Evolutionary conservation across 371 early-diverging fungal genomes (phyloP).

Genomic region (Syncephalis plumigaleata): DNA sequence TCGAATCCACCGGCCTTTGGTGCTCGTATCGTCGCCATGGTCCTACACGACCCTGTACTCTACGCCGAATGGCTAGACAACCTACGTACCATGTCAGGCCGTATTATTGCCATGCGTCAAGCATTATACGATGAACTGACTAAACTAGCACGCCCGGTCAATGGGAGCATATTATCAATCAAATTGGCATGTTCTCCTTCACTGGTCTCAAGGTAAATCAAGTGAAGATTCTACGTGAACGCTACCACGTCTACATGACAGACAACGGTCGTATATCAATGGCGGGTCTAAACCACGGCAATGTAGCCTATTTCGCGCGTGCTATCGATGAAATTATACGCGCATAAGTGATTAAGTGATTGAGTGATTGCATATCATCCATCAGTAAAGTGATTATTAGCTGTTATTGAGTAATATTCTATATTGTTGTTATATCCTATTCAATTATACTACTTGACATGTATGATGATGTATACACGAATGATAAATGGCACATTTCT

Average conservation of each 20-base stretch:
- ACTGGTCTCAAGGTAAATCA: constrained; percentile 64
- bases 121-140: constrained; percentile 39
- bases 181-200: constrained; percentile 95
- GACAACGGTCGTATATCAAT: constrained; percentile 90
- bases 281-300: constrained; percentile 74
- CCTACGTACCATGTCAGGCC: constrained; percentile 65
- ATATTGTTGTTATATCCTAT: too few species aligned
- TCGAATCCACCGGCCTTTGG: constrained; percentile 86
- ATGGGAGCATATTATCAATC: constrained; percentile 86
- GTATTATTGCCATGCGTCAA: constrained; percentile 78
- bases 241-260: constrained; percentile 85
- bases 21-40: constrained; percentile 66
- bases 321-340: constrained; percentile 61
- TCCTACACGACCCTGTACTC: constrained; percentile 61
- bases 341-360: constrained; percentile 5
- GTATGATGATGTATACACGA: too few species aligned
- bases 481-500: too few species aligned
- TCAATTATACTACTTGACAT: too few species aligned
- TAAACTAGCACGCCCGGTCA: constrained; percentile 70
- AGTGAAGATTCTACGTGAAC: constrained; percentile 54
- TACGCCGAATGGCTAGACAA: constrained; percentile 69
- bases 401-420: too few species aligned
- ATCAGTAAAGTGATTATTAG: not conserved
- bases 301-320: constrained; percentile 71
- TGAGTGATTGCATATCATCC: not conserved